Base-by-base conservation (phyloP, 257 asterid genomes). In the Rubia yunnanensis region DNA sequence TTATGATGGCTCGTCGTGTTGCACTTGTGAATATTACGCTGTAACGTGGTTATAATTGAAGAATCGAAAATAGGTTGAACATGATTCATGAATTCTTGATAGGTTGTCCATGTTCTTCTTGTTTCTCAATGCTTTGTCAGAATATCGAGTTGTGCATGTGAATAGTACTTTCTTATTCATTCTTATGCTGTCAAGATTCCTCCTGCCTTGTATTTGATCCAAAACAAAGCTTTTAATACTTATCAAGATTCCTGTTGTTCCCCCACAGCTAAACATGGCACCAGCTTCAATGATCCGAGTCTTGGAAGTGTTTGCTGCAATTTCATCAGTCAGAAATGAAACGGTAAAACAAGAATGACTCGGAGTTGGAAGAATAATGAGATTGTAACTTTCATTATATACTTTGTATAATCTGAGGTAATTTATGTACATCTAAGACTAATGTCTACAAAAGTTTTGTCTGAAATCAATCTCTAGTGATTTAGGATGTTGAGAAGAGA, bases 401-500 rank as follows among this genome's bases (percentile, higher is more conserved):
- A 28, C 17, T 50, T 65, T 20, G 46, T 38, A 38, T 38, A 10
- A 38, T 38, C 46, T 38, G 46, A 38, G 46, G 46, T 38, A 38
- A 38, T 38, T 38, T 38, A 11, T 38, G 46, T 38, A 38, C 46
- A 38, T 11, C 46, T 48, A 46, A n/a, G n/a, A 3, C 8, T 17
- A 64, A 27, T 64, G 17, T 28, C 34, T 30, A 49, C 60, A 48
- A 48, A 64, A 30, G 1, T 48, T 59, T 22, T 27, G 32, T 64
- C 5, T 18, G 14, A 8, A 46, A 46, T 32, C 4, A 4, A 17
- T 60, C n/a, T 22, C 56, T 56, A 64, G 4, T 54, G 38, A 27
- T 38, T 60, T 60, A 39, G 65, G 10, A 55, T 41, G 63, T 71
- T 71, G 38, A 71, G 70, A 36, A 71, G 38, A 3, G 76, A 77